Evolutionary conservation across 495 filamentous ascomycete genomes (phyloP).

Genomic region (Elasticomyces elasticus): DNA sequence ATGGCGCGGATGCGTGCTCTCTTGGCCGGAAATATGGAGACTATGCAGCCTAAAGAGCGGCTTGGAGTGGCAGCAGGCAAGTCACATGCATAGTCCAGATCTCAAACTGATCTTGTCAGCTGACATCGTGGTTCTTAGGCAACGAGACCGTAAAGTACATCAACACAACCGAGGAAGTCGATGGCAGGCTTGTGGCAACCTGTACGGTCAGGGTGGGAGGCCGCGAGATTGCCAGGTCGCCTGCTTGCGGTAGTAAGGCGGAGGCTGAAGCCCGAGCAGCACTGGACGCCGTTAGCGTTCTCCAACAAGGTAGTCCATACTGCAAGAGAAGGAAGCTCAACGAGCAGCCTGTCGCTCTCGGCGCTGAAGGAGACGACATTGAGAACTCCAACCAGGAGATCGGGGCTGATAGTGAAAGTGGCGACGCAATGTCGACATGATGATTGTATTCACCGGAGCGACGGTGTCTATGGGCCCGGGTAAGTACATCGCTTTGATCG

Average conservation of each 20-base stretch:
- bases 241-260: constrained; percentile 39
- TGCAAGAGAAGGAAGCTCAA: neutral
- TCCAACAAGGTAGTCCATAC: constrained; percentile 7
- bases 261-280: constrained; percentile 52
- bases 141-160: constrained; percentile 42
- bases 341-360: neutral
- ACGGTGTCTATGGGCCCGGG: too few relatives aligned
- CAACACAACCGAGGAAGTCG: constrained; percentile 2
- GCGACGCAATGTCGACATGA: too few relatives aligned
- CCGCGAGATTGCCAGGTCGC: constrained; percentile 36
- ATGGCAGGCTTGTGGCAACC: constrained; percentile 28
- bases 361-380: neutral
- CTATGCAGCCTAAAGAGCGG: constrained; percentile 66
- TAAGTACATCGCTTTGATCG: too few relatives aligned
- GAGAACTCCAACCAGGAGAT: neutral
- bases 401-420: neutral
- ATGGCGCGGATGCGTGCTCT: constrained; percentile 52
- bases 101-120: too few relatives aligned
- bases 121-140: too few relatives aligned
- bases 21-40: constrained; percentile 46
- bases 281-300: constrained; percentile 35
- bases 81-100: too few relatives aligned
- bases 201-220: constrained; percentile 46
- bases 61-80: constrained; percentile 51
- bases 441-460: too few relatives aligned